Evolutionary conservation across 192 early-diverging fungal genomes (phyloP), one percentile per base, ranked within the genome.

Genomic region (Entomortierella parvispora): DNA sequence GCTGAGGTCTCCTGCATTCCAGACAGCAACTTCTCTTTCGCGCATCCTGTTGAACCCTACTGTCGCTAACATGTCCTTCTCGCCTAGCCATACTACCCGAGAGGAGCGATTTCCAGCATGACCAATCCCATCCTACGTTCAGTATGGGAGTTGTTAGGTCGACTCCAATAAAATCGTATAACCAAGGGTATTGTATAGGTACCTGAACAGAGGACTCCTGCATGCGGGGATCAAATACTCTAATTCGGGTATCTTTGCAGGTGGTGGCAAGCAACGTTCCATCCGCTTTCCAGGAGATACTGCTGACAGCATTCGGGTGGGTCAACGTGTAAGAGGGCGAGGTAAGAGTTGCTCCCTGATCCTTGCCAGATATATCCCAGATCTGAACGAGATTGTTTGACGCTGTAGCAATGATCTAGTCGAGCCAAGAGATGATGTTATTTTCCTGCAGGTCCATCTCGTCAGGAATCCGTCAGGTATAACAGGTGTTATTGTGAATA

Each of bases 11-110:
- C 91, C 83, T 3, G 84, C 72, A 66, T 94, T 93, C 94, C 94
- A 97, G 18, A 97, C 40, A 18, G 88, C 88, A 10, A 84, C 84
- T 71, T 95, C 90, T 31, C 87, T 71, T 52, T 87, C 86, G 22
- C 90, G 86, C 76, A 86, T 84, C 68, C 85, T 89, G 60, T 88
- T 87, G 66, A 91, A 90, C 8, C 95, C 95, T 7, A 91, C 88
- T 0, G 93, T 88, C 31, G 93, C 64, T 25, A 95, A 46, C n/a
- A 81, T 62, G 29, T 89, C 82, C 51, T 80, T 86, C 47, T 90
- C 86, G 26, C 89, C 90, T 0, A 94, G 58, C 92, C 91, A 94
- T 11, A 91, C 58, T 18, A 87, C 84, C 48, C 84, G 87, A 3
- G 89, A 89, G 12, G 86, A 75, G 46, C 93, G 92, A 18, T 83